These are phyloP conservation scores for Suhomyces prunicola DNA, from an alignment of 805 yeast species.

Conservation along the genomic window DNA sequence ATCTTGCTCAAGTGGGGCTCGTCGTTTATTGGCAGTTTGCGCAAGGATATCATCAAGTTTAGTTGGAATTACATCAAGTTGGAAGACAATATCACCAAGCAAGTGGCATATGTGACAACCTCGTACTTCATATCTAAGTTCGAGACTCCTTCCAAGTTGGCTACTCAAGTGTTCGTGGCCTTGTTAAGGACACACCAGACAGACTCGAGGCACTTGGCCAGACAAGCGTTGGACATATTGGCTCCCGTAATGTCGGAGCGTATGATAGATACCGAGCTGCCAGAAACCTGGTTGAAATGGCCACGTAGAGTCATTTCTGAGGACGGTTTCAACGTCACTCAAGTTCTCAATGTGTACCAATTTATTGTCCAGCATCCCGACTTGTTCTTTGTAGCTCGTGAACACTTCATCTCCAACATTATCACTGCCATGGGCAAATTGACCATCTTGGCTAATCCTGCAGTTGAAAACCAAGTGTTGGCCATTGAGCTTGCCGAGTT, in stretches of 20 bases:
- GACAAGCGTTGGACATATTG: slow-evolving; percentile 80
- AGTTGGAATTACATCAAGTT: slow-evolving; percentile 90
- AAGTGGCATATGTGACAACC: slow-evolving; percentile 87
- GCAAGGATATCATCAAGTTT: slow-evolving; percentile 86
- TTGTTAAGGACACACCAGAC: slow-evolving; percentile 77
- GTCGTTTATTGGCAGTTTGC: slow-evolving; percentile 50
- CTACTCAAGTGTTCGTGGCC: slow-evolving; percentile 90
- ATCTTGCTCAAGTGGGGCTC: slow-evolving; percentile 70
- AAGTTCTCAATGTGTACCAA: slow-evolving; percentile 83
- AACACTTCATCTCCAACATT: slow-evolving; percentile 82
- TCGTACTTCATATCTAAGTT: slow-evolving; percentile 81
- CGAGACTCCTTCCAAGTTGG: slow-evolving; percentile 85
- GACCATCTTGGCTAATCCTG: slow-evolving; percentile 72
- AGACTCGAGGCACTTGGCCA: slow-evolving; percentile 79
- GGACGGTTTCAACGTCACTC: slow-evolving; percentile 81
- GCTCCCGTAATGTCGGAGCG: slow-evolving; percentile 83
- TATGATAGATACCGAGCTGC: slow-evolving; percentile 48
- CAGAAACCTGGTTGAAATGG: slow-evolving; percentile 84
- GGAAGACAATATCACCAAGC: slow-evolving; percentile 86
- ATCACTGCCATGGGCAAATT: slow-evolving; percentile 91
- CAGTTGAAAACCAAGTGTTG: slow-evolving; percentile 74
- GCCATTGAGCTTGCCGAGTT: slow-evolving; percentile 90
- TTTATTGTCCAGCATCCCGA: slow-evolving; percentile 84
- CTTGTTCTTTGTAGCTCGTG: slow-evolving; percentile 80
- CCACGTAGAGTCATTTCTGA: slow-evolving; percentile 90